Percentiles rank a stretch among this genome's conserved stretches.
Conservation (phyloP, 2,329 filamentous ascomycete species). For the Ophiostoma tasmaniense region DNA sequence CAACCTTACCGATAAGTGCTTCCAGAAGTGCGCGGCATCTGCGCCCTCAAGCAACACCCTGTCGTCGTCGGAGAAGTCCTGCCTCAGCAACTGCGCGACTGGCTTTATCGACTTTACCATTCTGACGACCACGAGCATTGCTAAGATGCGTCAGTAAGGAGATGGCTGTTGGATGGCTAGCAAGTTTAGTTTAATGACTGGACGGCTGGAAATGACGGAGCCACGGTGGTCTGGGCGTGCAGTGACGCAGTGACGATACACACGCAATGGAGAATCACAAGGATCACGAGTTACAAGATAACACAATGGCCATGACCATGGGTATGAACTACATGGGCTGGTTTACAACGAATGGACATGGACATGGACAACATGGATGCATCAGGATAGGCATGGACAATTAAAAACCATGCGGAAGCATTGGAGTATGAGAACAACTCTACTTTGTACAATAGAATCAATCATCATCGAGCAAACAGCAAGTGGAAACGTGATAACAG, state of each 20-base stretch:
- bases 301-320: background rate
- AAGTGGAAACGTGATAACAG: background rate
- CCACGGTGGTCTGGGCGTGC: background rate
- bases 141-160: conserved; percentile 42
- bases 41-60: conserved; percentile 58
- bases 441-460: background rate
- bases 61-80: conserved; percentile 70
- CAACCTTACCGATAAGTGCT: conserved; percentile 66
- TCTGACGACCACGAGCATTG: conserved; percentile 75
- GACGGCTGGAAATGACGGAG: background rate
- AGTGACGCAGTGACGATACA: background rate
- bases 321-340: conserved; percentile 1
- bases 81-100: conserved; percentile 87
- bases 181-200: too few species aligned
- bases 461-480: background rate
- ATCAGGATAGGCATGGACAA: background rate
- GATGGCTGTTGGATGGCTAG: too few species aligned
- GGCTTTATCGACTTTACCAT: conserved; percentile 85
- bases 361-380: background rate
- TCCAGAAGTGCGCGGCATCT: conserved; percentile 77
- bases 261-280: background rate
- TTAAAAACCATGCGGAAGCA: background rate
- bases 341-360: background rate
- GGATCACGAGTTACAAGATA: too few species aligned
- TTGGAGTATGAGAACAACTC: background rate